Percentiles rank a stretch among this genome's conserved stretches.
Conservation (phyloP, 1,284 basidiomycete genomes). For the Cryptococcus amylolentus region DNA sequence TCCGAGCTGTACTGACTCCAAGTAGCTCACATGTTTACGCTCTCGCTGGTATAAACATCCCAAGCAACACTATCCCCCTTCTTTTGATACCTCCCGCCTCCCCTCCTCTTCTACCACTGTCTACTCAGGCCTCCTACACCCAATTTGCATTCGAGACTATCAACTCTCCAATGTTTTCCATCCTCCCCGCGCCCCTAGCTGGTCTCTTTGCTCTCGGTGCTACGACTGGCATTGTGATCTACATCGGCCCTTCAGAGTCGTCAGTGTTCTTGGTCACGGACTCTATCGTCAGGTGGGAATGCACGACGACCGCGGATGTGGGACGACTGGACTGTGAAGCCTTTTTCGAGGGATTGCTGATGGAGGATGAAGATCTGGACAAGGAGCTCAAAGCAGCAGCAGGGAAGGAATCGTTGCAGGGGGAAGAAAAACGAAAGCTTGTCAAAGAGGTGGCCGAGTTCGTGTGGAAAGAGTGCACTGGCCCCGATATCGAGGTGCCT, state of each 20-base stretch:
- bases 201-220: constrained; percentile 78
- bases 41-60: constrained; percentile 69
- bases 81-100: constrained; percentile 58
- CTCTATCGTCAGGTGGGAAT: constrained; percentile 62
- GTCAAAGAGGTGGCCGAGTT: constrained; percentile 36
- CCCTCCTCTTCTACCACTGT: constrained; percentile 46
- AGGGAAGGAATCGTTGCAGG: constrained; percentile 48
- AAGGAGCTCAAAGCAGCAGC: constrained; percentile 56
- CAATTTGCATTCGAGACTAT: constrained; percentile 94
- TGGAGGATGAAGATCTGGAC: constrained; percentile 61
- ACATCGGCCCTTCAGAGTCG: constrained; percentile 70
- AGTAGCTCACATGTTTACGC: constrained; percentile 78
- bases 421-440: constrained; percentile 29
- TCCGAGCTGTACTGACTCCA: background rate
- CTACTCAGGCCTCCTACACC: constrained; percentile 72
- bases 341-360: constrained; percentile 69
- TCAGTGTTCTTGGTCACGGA: constrained; percentile 73
- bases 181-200: constrained; percentile 79
- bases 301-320: constrained; percentile 60
- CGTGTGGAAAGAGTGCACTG: constrained; percentile 39
- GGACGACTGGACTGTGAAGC: constrained; percentile 71
- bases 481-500: constrained; percentile 44
- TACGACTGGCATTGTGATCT: constrained; percentile 75
- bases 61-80: constrained; percentile 62
- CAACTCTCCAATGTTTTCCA: constrained; percentile 79